Evolutionary conservation across 2,329 filamentous ascomycete genomes (phyloP).

Genomic region (Metarhizium guizhouense): DNA sequence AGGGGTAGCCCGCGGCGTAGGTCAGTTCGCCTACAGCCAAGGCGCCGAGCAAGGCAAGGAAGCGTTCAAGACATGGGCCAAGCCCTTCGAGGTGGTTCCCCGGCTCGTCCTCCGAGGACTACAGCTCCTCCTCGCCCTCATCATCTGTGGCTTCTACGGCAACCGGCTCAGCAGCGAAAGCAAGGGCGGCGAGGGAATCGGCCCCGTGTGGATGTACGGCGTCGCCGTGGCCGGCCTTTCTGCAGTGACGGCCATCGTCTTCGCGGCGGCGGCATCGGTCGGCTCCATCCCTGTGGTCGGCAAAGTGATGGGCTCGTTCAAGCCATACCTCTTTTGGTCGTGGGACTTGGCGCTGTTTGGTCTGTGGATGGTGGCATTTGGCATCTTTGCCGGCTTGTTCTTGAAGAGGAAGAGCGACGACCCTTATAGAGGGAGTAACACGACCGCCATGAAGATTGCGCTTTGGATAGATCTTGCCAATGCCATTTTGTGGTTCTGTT

Average conservation of each 20-base stretch:
- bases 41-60: background rate
- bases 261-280: constrained; percentile 28
- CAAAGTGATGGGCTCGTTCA: background rate
- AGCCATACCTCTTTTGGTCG: background rate
- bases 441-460: constrained; percentile 54
- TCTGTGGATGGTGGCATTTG: background rate
- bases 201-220: constrained; percentile 56
- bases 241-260: constrained; percentile 39
- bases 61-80: background rate
- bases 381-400: constrained; percentile 64
- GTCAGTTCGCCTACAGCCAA: background rate
- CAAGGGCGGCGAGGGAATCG: constrained; percentile 28
- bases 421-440: constrained; percentile 34
- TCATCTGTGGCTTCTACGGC: constrained; percentile 61
- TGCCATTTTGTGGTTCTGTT: background rate
- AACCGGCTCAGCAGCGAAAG: constrained; percentile 44
- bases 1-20: too few species aligned
- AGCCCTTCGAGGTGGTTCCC: background rate
- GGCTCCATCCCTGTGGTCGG: constrained; percentile 27
- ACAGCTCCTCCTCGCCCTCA: constrained; percentile 61
- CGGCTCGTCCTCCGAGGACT: constrained; percentile 38
- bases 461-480: constrained; percentile 58
- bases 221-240: constrained; percentile 47
- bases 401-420: constrained; percentile 48
- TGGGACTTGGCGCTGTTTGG: background rate